Percentiles rank a stretch among this genome's conserved stretches.
phyloP scores from a whole-genome alignment of 2,329 filamentous ascomycete species.

The Dactylellina cionopaga region DNA sequence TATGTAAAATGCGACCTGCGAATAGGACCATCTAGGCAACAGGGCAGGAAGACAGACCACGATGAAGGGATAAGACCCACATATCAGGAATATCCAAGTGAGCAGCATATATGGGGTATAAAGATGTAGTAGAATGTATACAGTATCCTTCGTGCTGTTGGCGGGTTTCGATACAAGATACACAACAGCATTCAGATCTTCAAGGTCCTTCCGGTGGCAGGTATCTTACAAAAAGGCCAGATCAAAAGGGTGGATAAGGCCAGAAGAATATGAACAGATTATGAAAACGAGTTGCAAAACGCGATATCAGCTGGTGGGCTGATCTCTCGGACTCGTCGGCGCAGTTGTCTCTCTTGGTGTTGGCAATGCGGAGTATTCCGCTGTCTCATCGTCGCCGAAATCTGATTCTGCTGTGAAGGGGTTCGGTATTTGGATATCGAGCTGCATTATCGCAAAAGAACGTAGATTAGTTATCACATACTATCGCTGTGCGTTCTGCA shows the following conservation, averaged over 20 bases:
- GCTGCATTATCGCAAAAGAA: slow-evolving; percentile 62
- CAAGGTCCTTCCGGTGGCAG: neutral
- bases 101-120: no score
- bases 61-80: no score
- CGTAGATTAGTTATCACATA: slow-evolving; percentile 56
- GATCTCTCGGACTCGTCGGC: slow-evolving; percentile 29
- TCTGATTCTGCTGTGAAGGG: slow-evolving; percentile 61
- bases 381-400: slow-evolving; percentile 43
- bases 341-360: slow-evolving; percentile 29
- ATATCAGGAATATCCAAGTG: no score
- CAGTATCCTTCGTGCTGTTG: no score
- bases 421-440: slow-evolving; percentile 83
- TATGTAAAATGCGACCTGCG: no score
- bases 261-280: neutral
- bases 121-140: slow-evolving; percentile 16
- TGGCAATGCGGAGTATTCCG: slow-evolving; percentile 42
- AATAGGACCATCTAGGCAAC: no score
- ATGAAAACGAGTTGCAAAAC: neutral
- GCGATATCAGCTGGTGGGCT: slow-evolving; percentile 19
- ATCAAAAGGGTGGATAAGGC: neutral
- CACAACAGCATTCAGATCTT: slow-evolving; percentile 25
- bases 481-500: neutral
- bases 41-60: no score
- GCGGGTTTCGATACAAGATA: no score
- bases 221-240: neutral